Conservation (phyloP, 2,329 filamentous ascomycete species). For the Aspergillus ibericus region DNA sequence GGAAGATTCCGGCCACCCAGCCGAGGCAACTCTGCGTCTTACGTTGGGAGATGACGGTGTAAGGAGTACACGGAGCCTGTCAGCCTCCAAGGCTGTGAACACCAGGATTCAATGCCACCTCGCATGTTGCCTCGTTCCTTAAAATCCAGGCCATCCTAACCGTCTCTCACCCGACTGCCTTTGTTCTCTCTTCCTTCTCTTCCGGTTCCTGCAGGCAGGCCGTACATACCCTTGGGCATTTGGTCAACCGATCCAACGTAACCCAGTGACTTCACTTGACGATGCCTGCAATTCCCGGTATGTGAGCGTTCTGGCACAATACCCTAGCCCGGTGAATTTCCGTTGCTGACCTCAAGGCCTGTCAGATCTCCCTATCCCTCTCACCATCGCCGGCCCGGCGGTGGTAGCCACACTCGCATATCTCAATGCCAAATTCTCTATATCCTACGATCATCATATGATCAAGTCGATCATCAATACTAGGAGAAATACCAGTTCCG, state of each 20-base stretch:
- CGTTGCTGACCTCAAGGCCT: neutral
- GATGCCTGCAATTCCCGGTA: neutral
- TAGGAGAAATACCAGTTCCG: slow-evolving; percentile 44
- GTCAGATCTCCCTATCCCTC: slow-evolving; percentile 47
- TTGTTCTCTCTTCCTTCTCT: neutral
- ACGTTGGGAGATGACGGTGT: too few relatives aligned
- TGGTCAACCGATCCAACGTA: neutral
- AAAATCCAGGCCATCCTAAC: neutral
- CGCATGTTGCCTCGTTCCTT: neutral
- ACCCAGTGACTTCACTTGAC: neutral
- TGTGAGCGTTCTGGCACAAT: neutral
- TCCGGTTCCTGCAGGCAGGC: neutral
- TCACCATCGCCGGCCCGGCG: slow-evolving; percentile 56
- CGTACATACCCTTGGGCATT: neutral
- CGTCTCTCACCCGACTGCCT: neutral
- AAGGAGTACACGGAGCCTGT: neutral
- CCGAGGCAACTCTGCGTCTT: neutral
- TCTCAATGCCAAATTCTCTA: slow-evolving; percentile 67
- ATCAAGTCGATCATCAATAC: slow-evolving; percentile 57
- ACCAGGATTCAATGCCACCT: neutral
- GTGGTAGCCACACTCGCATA: slow-evolving; percentile 71
- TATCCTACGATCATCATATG: slow-evolving; percentile 66
- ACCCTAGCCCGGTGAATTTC: neutral
- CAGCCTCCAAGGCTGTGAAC: neutral
- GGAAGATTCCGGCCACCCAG: neutral